Base-by-base conservation (phyloP, 495 filamentous ascomycete genomes). In the Trichoderma orchidacearum region DNA sequence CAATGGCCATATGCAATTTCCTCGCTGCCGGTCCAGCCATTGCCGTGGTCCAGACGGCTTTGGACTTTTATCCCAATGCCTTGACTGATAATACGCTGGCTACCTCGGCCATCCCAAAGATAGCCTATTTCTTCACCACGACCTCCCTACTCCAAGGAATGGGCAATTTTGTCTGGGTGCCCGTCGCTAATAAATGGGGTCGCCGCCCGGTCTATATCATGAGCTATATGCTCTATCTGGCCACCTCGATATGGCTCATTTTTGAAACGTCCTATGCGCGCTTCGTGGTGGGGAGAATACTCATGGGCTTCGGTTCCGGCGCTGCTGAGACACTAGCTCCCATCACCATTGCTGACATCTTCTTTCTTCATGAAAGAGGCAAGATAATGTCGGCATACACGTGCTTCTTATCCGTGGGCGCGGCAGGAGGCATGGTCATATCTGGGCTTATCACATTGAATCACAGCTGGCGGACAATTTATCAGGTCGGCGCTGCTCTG, bases 351-450 rank as follows among this genome's bases (percentile, higher is more conserved):
- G 70, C 76, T 17, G 79, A 83, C 57, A 60, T 80, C 17, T 83
- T 80, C 64, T 83, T 80, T 65, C 64, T 83, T 13, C 80, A 83
- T 51, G 78, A 83, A 61, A 69, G 80, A 25, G 80, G 78, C 28
- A 66, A 66, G 0, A 65, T 80, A 31, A 75, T 72, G 70, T 63
- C 69, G 29, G 63, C 76, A 15, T 81, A 80, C 63, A 74, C 68
- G n/a, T 69, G 69, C 3, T 73, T 75, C 18, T 66, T 79, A 3
- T 67, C 70, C 0, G 63, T 70, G 3, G 77, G 76, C 6, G 75
- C 75, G 0, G 63, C 70, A 0, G 57, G 65, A 15, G 77, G 78
- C 0, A 71, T 77, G 35, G 66, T 81, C 30, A 70, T 81, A 28
- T 68, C 70, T 27, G 78, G 72, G 63, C 58, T 79, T 2, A 79